Conservation (phyloP, 2,329 filamentous ascomycete genomes). For the Colletotrichum magnum region DNA sequence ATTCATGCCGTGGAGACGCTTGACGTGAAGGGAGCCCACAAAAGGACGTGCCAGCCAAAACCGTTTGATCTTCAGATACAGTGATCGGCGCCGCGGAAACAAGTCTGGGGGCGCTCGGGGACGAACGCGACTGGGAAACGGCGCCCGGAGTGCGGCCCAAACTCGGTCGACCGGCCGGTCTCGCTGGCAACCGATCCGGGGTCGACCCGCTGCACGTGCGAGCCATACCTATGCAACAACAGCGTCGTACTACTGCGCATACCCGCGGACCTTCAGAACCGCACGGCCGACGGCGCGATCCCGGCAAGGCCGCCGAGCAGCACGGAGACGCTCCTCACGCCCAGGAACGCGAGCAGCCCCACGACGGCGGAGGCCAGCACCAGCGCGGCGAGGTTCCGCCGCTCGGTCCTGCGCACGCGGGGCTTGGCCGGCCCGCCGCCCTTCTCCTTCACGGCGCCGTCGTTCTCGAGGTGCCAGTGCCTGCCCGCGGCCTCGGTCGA, state of each 20-base stretch:
- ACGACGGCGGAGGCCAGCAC: slow-evolving; percentile 53
- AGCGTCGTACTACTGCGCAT: background rate
- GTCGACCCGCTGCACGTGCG: slow-evolving; percentile 8
- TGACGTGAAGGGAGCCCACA: slow-evolving; percentile 6
- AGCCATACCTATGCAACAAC: background rate
- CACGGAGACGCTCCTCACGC: slow-evolving; percentile 38
- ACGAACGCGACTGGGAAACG: background rate
- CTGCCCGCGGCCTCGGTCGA: slow-evolving; percentile 48
- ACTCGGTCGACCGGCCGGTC: slow-evolving; percentile 15
- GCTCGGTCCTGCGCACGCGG: slow-evolving; percentile 49
- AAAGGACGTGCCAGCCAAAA: background rate
- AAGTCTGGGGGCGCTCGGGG: background rate
- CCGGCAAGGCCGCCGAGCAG: slow-evolving; percentile 25
- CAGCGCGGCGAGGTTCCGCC: slow-evolving; percentile 59
- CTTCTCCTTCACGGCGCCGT: slow-evolving; percentile 46
- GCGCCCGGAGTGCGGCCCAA: background rate
- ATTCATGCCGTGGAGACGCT: slow-evolving; percentile 11
- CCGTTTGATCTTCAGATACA: slow-evolving; percentile 34
- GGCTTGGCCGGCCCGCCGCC: slow-evolving; percentile 44
- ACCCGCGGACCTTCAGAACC: background rate
- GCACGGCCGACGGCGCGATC: background rate
- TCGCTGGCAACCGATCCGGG: background rate
- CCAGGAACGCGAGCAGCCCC: slow-evolving; percentile 46
- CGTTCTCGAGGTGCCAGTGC: background rate
- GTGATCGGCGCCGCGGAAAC: slow-evolving; percentile 15